A percentile compares a stretch with the other conserved stretches of the same genome.
Conservation (phyloP, 139 green algal species). For the Pseudopediastrum boryanum region DNA sequence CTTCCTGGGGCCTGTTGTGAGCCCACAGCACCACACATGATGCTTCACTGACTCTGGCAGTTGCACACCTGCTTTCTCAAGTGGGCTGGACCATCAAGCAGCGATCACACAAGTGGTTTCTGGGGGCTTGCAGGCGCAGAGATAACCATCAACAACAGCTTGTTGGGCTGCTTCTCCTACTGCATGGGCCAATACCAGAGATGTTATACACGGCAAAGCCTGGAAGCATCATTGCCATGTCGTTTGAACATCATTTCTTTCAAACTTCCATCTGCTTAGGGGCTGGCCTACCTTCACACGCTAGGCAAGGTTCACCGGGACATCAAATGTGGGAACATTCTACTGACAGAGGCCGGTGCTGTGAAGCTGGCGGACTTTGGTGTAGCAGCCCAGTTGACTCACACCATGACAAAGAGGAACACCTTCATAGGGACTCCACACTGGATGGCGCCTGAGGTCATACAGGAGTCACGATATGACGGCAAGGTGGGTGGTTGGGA, state of each 20-base stretch:
- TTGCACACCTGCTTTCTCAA: no score
- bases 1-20: no score
- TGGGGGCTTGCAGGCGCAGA: no score
- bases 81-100: no score
- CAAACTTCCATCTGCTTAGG: slow-evolving; percentile 35
- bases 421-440: slow-evolving; percentile 98
- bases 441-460: slow-evolving; percentile 97
- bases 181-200: no score
- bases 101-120: no score
- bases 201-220: no score
- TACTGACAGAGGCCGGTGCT: slow-evolving; percentile 79
- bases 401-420: slow-evolving; percentile 88
- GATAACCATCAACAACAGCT: no score
- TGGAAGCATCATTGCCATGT: background rate
- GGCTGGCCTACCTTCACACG: slow-evolving; percentile 87
- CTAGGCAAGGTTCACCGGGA: slow-evolving; percentile 91
- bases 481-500: slow-evolving; percentile 78
- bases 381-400: slow-evolving; percentile 79
- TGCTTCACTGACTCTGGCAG: no score
- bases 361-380: slow-evolving; percentile 92
- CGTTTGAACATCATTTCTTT: background rate
- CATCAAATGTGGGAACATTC: slow-evolving; percentile 98
- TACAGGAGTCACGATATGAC: slow-evolving; percentile 89
- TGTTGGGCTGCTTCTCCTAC: no score
- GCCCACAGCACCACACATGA: no score